A percentile compares a stretch with the other conserved stretches of the same genome.
phyloP scores from a whole-genome alignment of 2,329 filamentous ascomycete species.

The Lachnellula suecica region DNA sequence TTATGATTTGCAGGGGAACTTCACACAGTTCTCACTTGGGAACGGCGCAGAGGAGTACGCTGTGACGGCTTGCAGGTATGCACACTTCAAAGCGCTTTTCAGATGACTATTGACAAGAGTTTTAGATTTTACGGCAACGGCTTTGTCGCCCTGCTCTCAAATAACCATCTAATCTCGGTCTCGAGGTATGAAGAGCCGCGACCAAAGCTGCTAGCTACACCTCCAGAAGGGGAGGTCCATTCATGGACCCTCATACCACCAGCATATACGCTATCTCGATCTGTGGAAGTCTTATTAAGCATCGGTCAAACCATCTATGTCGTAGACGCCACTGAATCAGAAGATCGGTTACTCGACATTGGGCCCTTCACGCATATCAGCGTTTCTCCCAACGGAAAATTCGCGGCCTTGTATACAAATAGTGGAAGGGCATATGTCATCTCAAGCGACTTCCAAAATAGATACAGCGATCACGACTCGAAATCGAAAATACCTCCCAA shows the following conservation, averaged over 20 bases:
- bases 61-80: conserved; percentile 73
- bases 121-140: conserved; percentile 76
- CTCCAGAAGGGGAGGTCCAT: conserved; percentile 76
- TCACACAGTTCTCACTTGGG: conserved; percentile 89
- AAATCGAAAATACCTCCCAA: conserved; percentile 81
- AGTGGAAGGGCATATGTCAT: conserved; percentile 89
- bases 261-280: conserved; percentile 82
- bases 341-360: conserved; percentile 87
- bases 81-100: background rate
- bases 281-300: conserved; percentile 88
- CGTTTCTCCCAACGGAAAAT: conserved; percentile 88
- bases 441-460: conserved; percentile 90
- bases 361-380: conserved; percentile 89
- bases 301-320: conserved; percentile 82
- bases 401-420: conserved; percentile 81
- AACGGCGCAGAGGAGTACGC: conserved; percentile 86
- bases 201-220: conserved; percentile 75
- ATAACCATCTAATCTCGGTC: conserved; percentile 86
- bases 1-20: conserved; percentile 89
- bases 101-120: background rate
- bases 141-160: conserved; percentile 88
- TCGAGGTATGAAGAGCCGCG: conserved; percentile 87
- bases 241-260: conserved; percentile 91
- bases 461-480: conserved; percentile 88
- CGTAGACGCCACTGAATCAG: conserved; percentile 83